Percentiles rank a stretch among this genome's conserved stretches.
These are phyloP conservation scores for Melaleuca alternifolia DNA, from an alignment of 345 rosid species.

Conservation along the genomic window DNA sequence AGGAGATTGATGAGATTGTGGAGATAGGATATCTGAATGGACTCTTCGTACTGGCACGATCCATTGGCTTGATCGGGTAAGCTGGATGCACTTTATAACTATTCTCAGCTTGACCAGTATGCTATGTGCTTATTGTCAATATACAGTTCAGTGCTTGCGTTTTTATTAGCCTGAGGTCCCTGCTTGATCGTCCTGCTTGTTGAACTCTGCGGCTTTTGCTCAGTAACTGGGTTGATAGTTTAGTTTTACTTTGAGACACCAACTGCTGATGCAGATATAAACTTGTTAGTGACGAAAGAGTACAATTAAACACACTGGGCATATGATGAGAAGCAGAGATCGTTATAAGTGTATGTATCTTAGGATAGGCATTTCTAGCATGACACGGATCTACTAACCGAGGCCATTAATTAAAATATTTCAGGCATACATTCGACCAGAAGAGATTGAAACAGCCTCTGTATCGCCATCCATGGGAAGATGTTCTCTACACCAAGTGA, in stretches of 20 bases:
- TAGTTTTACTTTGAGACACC: not conserved
- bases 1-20: slow-evolving; percentile 83
- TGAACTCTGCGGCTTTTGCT: not conserved
- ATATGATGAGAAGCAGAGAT: not conserved
- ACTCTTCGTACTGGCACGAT: slow-evolving; percentile 88
- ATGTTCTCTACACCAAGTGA: slow-evolving; percentile 96
- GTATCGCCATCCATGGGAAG: slow-evolving; percentile 98
- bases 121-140: not conserved
- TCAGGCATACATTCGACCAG: slow-evolving; percentile 90
- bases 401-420: not conserved
- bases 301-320: not conserved
- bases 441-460: slow-evolving; percentile 96
- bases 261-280: not conserved
- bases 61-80: slow-evolving; percentile 87
- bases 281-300: not conserved
- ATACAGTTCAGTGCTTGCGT: not conserved
- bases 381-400: not conserved
- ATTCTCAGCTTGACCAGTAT: not conserved
- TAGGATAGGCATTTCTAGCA: not conserved
- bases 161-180: not conserved
- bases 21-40: slow-evolving; percentile 85
- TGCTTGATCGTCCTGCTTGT: not conserved
- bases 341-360: not conserved
- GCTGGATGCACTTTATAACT: not conserved
- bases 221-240: not conserved